Conservation (phyloP, 2,329 filamentous ascomycete genomes). For the Fusarium armeniacum region DNA sequence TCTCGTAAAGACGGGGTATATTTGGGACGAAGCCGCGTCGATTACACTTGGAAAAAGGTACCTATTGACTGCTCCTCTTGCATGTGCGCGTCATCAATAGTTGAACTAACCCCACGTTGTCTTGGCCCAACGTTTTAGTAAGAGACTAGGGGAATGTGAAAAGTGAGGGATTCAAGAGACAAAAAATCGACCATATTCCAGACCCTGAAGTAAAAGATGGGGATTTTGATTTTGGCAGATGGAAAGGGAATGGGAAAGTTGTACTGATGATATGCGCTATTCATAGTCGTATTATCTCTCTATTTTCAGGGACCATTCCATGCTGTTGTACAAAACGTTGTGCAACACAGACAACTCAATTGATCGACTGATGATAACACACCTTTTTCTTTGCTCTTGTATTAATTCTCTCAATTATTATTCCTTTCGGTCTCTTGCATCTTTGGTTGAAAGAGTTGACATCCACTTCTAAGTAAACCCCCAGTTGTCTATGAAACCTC, state of each 20-base stretch:
- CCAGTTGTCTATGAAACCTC: not conserved
- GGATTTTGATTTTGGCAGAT: not conserved
- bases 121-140: not conserved
- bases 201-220: conserved; percentile 13
- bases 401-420: not conserved
- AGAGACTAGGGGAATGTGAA: conserved; percentile 1
- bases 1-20: conserved; percentile 28
- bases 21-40: conserved; percentile 9
- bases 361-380: not conserved
- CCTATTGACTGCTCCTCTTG: conserved; percentile 1
- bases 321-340: not conserved
- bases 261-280: conserved; percentile 17
- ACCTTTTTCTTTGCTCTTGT: not conserved
- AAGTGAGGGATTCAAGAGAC: not conserved
- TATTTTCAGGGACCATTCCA: not conserved
- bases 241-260: conserved; percentile 16
- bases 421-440: conserved; percentile 5
- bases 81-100: conserved; percentile 45
- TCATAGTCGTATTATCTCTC: not conserved
- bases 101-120: conserved; percentile 13
- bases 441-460: not conserved
- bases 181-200: not conserved
- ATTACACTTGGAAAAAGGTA: conserved; percentile 33
- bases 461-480: not conserved
- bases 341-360: not conserved